phyloP scores from a whole-genome alignment of 192 early-diverging fungal genomes.

The Coemansia sp. region DNA sequence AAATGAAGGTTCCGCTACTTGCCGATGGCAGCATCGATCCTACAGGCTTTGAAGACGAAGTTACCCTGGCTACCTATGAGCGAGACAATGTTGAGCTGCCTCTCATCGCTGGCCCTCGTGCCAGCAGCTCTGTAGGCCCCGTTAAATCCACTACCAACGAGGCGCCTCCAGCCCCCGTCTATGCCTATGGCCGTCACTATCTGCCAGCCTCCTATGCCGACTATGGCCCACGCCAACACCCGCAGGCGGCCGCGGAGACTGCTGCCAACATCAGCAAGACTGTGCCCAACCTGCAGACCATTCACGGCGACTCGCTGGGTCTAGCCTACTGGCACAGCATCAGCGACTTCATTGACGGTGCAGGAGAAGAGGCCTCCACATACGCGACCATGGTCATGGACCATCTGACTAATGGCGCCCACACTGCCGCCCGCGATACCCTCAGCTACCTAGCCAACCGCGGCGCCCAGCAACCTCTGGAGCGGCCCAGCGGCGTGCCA shows the following conservation, averaged over 20 bases:
- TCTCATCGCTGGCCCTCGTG: slow-evolving; percentile 10
- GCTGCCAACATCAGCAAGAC: background rate
- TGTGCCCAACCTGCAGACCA: slow-evolving; percentile 12
- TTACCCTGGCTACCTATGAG: slow-evolving; percentile 17
- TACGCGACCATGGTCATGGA: slow-evolving; percentile 34
- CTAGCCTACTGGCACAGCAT: slow-evolving; percentile 53
- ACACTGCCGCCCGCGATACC: slow-evolving; percentile 19
- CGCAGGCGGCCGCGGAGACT: background rate
- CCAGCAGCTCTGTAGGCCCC: background rate
- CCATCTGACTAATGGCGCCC: slow-evolving; percentile 36
- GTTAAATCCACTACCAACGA: background rate
- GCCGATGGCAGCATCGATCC: slow-evolving; percentile 40
- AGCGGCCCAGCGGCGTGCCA: background rate
- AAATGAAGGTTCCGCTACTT: slow-evolving; percentile 21
- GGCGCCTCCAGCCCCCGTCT: background rate
- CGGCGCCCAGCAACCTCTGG: background rate
- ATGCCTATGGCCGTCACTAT: slow-evolving; percentile 26
- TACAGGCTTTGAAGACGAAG: slow-evolving; percentile 29
- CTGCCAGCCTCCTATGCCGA: slow-evolving; percentile 19
- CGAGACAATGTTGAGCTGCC: slow-evolving; percentile 1
- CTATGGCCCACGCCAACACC: slow-evolving; percentile 24
- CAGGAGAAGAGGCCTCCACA: slow-evolving; percentile 20
- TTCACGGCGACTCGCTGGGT: slow-evolving; percentile 41
- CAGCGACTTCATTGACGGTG: slow-evolving; percentile 46
- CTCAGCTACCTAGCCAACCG: slow-evolving; percentile 5